A percentile compares a stretch with the other conserved stretches of the same genome.
Evolutionary conservation across 2,329 filamentous ascomycete genomes (phyloP).

Genomic region (Dothidotthia symphoricarpi): DNA sequence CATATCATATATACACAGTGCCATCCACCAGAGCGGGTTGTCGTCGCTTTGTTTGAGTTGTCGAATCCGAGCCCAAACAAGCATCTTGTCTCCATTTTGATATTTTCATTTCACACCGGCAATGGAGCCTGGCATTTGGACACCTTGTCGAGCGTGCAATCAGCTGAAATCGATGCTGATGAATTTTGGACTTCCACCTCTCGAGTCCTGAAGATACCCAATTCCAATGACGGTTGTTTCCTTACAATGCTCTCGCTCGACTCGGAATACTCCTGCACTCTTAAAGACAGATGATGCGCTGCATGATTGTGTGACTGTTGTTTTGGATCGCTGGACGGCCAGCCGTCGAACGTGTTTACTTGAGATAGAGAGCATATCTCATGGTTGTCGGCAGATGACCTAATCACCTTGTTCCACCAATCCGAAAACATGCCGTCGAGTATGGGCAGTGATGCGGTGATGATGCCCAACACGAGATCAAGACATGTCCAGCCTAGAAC

Average conservation of each 20-base stretch:
- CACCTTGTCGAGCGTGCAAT: too few species aligned
- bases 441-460: background rate
- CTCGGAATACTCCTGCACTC: background rate
- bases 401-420: background rate
- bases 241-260: constrained; percentile 1
- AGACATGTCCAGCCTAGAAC: background rate
- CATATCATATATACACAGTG: too few species aligned
- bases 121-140: too few species aligned
- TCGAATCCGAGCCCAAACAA: too few species aligned
- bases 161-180: too few species aligned
- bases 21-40: too few species aligned
- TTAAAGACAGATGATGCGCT: background rate
- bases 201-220: constrained; percentile 1
- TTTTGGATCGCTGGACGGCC: background rate
- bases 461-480: background rate
- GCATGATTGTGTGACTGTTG: background rate
- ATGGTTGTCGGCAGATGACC: background rate
- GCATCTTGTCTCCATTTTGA: too few species aligned
- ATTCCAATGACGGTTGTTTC: background rate
- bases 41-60: too few species aligned
- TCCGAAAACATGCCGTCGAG: background rate
- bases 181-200: background rate
- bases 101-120: too few species aligned
- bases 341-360: too few species aligned
- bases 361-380: background rate